Conservation (phyloP, 306 rosid genomes). For the Cucumis sativus region DNA sequence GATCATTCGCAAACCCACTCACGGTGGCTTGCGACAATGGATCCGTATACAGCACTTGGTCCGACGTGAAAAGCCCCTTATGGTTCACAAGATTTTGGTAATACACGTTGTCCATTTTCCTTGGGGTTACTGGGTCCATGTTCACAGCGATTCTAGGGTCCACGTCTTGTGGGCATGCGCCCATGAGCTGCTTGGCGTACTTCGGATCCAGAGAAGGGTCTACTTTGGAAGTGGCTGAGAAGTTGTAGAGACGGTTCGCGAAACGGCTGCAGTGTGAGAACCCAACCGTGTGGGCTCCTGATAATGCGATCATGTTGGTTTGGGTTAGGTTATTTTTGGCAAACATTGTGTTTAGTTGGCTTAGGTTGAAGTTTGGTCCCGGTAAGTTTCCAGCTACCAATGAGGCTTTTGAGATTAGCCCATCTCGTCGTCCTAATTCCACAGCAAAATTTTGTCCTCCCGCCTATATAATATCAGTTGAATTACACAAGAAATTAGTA, state of each 20-base stretch:
- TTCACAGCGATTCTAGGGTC: conserved; percentile 18
- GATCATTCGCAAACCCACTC: conserved; percentile 13
- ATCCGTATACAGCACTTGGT: conserved; percentile 34
- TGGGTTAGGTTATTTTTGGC: conserved; percentile 21
- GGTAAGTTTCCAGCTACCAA: conserved; percentile 44
- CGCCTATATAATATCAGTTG: conserved; percentile 16
- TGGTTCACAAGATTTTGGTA: conserved; percentile 25
- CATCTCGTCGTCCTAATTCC: conserved; percentile 73
- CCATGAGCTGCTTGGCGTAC: conserved; percentile 23
- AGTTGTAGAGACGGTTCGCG: conserved; percentile 26
- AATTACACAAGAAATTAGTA: no score
- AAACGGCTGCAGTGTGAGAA: conserved; percentile 48
- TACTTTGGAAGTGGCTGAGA: conserved; percentile 13
- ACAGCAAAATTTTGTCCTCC: conserved; percentile 62
- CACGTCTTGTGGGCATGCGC: conserved; percentile 19
- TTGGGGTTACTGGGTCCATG: conserved; percentile 25
- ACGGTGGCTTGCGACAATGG: conserved; percentile 22
- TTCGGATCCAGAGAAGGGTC: conserved; percentile 28
- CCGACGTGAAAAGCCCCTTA: conserved; percentile 29
- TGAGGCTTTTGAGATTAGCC: conserved; percentile 44
- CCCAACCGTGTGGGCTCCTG: conserved; percentile 56
- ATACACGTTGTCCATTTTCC: conserved; percentile 23
- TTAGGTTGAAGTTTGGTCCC: conserved; percentile 28
- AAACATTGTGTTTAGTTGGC: conserved; percentile 26
- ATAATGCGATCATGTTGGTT: conserved; percentile 42